phyloP scores from a whole-genome alignment of 768 basidiomycete genomes.

The Mycena maculata region DNA sequence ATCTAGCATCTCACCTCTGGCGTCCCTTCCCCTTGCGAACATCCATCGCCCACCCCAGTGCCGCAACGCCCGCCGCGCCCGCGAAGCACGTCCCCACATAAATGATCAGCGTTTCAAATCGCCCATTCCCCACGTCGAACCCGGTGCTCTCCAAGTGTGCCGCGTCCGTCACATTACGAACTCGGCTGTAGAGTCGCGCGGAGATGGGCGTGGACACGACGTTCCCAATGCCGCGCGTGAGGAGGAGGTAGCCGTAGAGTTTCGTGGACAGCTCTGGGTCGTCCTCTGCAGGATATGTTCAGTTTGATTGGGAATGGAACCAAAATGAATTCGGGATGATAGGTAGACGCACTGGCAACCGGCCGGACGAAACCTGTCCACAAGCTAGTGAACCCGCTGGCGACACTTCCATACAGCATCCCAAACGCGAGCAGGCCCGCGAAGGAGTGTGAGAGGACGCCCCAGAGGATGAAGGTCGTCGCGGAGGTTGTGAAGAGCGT shows the following conservation, averaged over 20 bases:
- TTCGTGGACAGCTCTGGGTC: slow-evolving; percentile 24
- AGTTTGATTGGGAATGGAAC: too few species aligned
- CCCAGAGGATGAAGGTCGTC: slow-evolving; percentile 45
- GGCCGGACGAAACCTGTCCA: slow-evolving; percentile 42
- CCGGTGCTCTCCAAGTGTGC: slow-evolving; percentile 31
- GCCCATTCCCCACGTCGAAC: slow-evolving; percentile 42
- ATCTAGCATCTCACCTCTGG: too few species aligned
- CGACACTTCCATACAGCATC: slow-evolving; percentile 40
- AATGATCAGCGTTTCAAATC: slow-evolving; percentile 41
- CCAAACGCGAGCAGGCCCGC: slow-evolving; percentile 40
- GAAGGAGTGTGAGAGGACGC: slow-evolving; percentile 41
- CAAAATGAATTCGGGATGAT: not conserved
- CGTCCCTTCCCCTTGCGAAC: too few species aligned
- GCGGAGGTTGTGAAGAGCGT: slow-evolving; percentile 36
- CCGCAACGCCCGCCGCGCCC: slow-evolving; percentile 37
- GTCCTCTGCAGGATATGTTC: slow-evolving; percentile 19
- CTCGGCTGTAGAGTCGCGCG: slow-evolving; percentile 1
- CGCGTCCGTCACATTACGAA: not conserved
- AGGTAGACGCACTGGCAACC: slow-evolving; percentile 35
- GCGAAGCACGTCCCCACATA: slow-evolving; percentile 47
- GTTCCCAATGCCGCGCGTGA: slow-evolving; percentile 46
- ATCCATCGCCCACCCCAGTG: slow-evolving; percentile 40
- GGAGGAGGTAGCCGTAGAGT: slow-evolving; percentile 40
- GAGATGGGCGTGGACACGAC: slow-evolving; percentile 45
- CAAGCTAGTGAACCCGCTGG: slow-evolving; percentile 42